Conservation (phyloP, 129 eudicot genomes). For the Ambrosia trifida region DNA sequence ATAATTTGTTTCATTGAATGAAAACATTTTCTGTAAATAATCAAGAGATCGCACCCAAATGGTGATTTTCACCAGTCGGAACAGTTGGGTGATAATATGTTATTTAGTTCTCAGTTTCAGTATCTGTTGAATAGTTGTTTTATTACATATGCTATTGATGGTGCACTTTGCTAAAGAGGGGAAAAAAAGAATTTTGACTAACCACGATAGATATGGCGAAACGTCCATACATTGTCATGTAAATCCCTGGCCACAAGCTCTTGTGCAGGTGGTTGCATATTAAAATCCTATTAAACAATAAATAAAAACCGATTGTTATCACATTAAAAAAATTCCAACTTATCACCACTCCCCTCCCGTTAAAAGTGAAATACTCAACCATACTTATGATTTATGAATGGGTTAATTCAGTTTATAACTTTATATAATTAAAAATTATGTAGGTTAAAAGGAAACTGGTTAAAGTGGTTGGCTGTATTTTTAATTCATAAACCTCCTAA, state of each 20-base stretch:
- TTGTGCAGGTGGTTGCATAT: conserved; percentile 99
- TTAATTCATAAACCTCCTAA: neutral
- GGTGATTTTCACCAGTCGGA: neutral
- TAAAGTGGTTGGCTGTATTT: neutral
- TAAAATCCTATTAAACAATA: conserved; percentile 57
- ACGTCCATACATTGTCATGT: conserved; percentile 85
- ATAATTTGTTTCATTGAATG: conserved; percentile 9
- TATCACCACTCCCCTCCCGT: neutral
- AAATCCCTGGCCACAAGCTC: conserved; percentile 86
- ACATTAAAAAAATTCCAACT: neutral
- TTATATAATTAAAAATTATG: neutral
- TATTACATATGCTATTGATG: neutral
- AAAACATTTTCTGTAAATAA: neutral
- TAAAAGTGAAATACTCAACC: neutral
- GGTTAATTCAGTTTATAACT: neutral
- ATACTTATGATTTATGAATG: neutral
- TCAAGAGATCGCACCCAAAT: neutral
- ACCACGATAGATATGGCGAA: conserved; percentile 98
- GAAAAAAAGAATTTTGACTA: conserved; percentile 14
- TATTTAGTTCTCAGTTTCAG: neutral
- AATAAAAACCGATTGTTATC: neutral
- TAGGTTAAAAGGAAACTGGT: neutral
- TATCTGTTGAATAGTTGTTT: neutral
- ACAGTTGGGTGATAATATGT: neutral
- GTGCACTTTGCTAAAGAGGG: neutral